Evolutionary conservation across 1,139 yeast genomes (phyloP), one percentile per base, ranked within the genome.

Genomic region (Zygoascus meyerae): DNA sequence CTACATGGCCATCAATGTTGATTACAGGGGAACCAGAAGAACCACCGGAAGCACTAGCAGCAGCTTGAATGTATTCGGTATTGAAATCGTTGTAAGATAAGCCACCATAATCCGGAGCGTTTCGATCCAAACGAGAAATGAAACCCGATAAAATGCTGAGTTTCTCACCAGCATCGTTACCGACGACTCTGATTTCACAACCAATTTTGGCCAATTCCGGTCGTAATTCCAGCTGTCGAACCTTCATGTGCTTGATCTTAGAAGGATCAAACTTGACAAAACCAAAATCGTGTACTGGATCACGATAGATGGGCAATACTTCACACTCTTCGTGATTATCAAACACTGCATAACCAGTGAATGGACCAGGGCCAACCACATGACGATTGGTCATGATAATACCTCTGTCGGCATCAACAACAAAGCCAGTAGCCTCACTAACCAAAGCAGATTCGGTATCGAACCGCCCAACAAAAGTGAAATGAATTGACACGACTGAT

Each of bases 11-110:
- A 57, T 86, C 84, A 46, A 84, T 81, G 63, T 87, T 79, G 7
- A 90, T 95, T 17, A 90, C 97, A 0, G 97, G 97, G 2, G 96
- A 87, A 3, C 97, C 97, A 45, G 95, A 83, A 1, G 96, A 87
- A 1, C 97, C 97, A 34, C 97, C 97, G 9, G 95, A 83, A 0
- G 97, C 95, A 55, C 90, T 78, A 1, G 97, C 96, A 12, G 97
- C 96, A 1, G 97, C 97, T 66, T 90, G 97, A 51, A 89, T 87
- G 67, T 90, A 90, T 65, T 87, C 96, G 0, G 97, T 90, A 64
- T 90, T 90, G 74, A 89, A 90, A 69, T 90, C 97, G 61, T 86
- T 87, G 64, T 89, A 90, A n/a, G 94, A 81, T 58, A 85, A 71
- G 15, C 80, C 81, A 38, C 97, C 97, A 63, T 90, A 90, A 54